Base-by-base conservation (phyloP, 2,329 filamentous ascomycete genomes). In the Bipolaris bicolor region DNA sequence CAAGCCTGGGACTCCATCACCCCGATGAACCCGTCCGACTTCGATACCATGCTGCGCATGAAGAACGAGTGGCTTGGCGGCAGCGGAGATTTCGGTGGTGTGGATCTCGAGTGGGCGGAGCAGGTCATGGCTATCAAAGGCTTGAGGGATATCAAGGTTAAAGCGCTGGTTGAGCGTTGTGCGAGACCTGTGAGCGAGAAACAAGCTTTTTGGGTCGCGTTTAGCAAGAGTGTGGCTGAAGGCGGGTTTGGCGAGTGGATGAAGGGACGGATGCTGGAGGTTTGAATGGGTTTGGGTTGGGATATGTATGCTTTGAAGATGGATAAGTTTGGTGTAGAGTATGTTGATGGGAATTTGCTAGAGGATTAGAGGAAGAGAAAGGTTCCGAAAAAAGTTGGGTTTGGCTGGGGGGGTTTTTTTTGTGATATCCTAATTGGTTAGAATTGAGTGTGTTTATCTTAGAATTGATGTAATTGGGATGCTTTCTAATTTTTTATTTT, bases 131-230 rank as follows among this genome's bases (percentile, higher is more conserved):
- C 76, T 31, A 74, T 88, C 24, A 79, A 76, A 39, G 80, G 80
- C 0, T 66, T 87, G 60, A 71, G 78, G 55, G 77, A 82, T 33
- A 59, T 88, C 40, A 80, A 82, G 33, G 80, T 89, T 3, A 72
- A 77, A 24, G 80, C 84, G 3, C 77, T 86, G 24, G 78, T 86
- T 13, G 82, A 84, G 61, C 79, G 82, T 62, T 83, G 84, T 69
- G 81, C 83, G 2, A 74, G 79, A 24, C 82, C 83, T 1, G 79
- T 79, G 52, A 84, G 81, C 16, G 80, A 81, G 55, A 80, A 80
- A 43, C 83, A 86, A 81, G 79, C 83, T 3, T 80, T 86, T 58
- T 87, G 84, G 68, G 82, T 86, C 2, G 81, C 84, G 22, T 85
- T 88, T 61, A 87, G 85, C 29, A 81, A 80, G 33, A 87, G 85